Evolutionary conservation across 306 rosid species (phyloP).

Genomic region (Rubus idaeus): DNA sequence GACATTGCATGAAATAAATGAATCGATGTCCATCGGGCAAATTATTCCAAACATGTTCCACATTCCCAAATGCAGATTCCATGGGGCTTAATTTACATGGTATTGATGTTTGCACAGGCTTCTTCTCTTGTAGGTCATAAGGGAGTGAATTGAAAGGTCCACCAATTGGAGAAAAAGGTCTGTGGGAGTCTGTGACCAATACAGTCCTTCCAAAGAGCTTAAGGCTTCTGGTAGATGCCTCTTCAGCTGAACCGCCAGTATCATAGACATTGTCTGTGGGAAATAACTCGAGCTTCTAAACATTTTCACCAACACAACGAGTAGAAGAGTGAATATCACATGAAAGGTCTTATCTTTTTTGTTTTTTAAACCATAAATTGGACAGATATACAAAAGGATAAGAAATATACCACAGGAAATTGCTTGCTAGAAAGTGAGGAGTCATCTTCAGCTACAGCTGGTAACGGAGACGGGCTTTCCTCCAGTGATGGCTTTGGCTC

Average conservation of each 20-base stretch:
- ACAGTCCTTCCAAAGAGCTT: conserved; percentile 78
- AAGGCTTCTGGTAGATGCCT: conserved; percentile 43
- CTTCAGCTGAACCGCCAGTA: conserved; percentile 38
- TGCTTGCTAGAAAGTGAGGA: conserved; percentile 29
- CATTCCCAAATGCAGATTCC: conserved; percentile 18
- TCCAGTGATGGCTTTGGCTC: conserved; percentile 39
- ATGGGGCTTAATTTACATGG: not conserved
- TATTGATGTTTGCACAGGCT: conserved; percentile 9
- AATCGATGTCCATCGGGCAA: conserved; percentile 20
- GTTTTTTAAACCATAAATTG: not conserved
- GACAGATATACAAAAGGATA: not conserved
- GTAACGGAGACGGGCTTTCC: conserved; percentile 38
- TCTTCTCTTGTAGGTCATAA: conserved; percentile 8
- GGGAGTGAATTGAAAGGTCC: conserved; percentile 31
- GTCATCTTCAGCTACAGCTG: conserved; percentile 22
- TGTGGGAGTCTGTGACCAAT: conserved; percentile 40
- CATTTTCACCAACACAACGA: conserved; percentile 21
- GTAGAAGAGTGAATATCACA: conserved; percentile 19
- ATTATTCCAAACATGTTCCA: conserved; percentile 24
- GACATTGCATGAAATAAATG: conserved; percentile 30
- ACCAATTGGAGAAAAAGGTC: conserved; percentile 26
- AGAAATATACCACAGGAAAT: conserved; percentile 49
- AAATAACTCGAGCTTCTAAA: conserved; percentile 47
- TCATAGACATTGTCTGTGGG: conserved; percentile 29
- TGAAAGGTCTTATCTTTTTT: not conserved